Evolutionary conservation across 2,329 filamentous ascomycete species (phyloP).

Genomic region (Botryotinia convoluta): DNA sequence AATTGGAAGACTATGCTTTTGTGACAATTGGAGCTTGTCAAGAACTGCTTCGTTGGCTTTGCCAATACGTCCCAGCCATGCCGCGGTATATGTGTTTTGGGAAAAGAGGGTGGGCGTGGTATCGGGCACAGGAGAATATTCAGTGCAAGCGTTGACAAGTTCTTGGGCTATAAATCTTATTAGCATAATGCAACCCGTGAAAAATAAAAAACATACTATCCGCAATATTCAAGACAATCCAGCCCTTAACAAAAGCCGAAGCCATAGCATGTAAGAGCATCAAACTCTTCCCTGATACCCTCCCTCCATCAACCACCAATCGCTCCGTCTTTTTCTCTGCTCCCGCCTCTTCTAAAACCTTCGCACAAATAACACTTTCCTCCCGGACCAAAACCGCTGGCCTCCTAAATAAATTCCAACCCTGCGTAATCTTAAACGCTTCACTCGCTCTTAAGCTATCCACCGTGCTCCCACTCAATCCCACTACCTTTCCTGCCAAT

Average conservation of each 20-base stretch:
- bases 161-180: slow-evolving; percentile 62
- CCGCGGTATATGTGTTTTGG: slow-evolving; percentile 75
- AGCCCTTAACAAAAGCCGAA: slow-evolving; percentile 76
- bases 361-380: slow-evolving; percentile 73
- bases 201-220: slow-evolving; percentile 61
- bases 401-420: slow-evolving; percentile 80
- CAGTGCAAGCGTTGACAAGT: slow-evolving; percentile 73
- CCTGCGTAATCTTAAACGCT: slow-evolving; percentile 87
- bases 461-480: slow-evolving; percentile 65
- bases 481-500: slow-evolving; percentile 61
- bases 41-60: slow-evolving; percentile 71
- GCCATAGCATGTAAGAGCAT: slow-evolving; percentile 79
- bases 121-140: slow-evolving; percentile 69
- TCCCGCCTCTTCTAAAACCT: slow-evolving; percentile 56
- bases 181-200: slow-evolving; percentile 17
- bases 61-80: slow-evolving; percentile 69
- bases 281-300: slow-evolving; percentile 81
- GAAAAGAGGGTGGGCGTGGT: slow-evolving; percentile 62
- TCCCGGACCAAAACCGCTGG: slow-evolving; percentile 76
- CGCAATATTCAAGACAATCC: slow-evolving; percentile 85
- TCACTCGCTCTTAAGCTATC: slow-evolving; percentile 81
- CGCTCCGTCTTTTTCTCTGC: slow-evolving; percentile 55
- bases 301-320: slow-evolving; percentile 70
- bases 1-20: slow-evolving; percentile 58
- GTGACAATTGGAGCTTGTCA: slow-evolving; percentile 46